phyloP scores from a whole-genome alignment of 441 rosid genomes.

The Erysimum cheiri region DNA sequence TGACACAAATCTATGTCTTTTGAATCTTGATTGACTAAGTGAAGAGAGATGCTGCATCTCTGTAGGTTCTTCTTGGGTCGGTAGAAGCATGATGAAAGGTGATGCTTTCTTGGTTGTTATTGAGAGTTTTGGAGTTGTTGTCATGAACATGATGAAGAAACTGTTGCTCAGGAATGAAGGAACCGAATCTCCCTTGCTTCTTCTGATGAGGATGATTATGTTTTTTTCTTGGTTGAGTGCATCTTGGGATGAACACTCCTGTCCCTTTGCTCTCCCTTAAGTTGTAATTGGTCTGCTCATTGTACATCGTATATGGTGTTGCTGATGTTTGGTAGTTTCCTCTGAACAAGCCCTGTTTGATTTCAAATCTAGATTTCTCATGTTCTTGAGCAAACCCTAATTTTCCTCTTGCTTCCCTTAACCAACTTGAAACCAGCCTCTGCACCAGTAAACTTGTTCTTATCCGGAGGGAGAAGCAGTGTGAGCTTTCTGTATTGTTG shows the following conservation, averaged over 20 bases:
- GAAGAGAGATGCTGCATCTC: slow-evolving; percentile 49
- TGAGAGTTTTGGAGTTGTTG: slow-evolving; percentile 33
- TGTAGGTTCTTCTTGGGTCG: slow-evolving; percentile 46
- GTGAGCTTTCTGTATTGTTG: too few relatives aligned
- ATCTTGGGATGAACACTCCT: slow-evolving; percentile 88
- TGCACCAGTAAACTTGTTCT: too few relatives aligned
- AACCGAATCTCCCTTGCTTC: slow-evolving; percentile 62
- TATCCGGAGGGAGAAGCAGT: too few relatives aligned
- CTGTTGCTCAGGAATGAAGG: slow-evolving; percentile 56
- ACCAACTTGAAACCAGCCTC: too few relatives aligned
- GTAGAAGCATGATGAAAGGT: slow-evolving; percentile 34
- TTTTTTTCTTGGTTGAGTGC: slow-evolving; percentile 68
- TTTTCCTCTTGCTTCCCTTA: too few relatives aligned
- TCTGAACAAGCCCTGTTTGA: slow-evolving; percentile 58
- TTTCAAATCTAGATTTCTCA: not conserved
- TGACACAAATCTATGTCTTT: slow-evolving; percentile 35
- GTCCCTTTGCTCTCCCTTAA: slow-evolving; percentile 89
- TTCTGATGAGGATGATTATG: slow-evolving; percentile 43
- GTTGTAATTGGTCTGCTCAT: slow-evolving; percentile 39
- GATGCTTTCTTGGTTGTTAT: slow-evolving; percentile 36
- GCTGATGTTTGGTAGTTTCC: slow-evolving; percentile 47
- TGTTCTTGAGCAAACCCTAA: too few relatives aligned
- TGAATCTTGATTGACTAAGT: slow-evolving; percentile 41
- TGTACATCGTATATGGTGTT: slow-evolving; percentile 45
- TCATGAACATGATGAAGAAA: slow-evolving; percentile 35